These are phyloP conservation scores for Volvariella surrecta DNA, from an alignment of 1,284 basidiomycete species.

Conservation along the genomic window DNA sequence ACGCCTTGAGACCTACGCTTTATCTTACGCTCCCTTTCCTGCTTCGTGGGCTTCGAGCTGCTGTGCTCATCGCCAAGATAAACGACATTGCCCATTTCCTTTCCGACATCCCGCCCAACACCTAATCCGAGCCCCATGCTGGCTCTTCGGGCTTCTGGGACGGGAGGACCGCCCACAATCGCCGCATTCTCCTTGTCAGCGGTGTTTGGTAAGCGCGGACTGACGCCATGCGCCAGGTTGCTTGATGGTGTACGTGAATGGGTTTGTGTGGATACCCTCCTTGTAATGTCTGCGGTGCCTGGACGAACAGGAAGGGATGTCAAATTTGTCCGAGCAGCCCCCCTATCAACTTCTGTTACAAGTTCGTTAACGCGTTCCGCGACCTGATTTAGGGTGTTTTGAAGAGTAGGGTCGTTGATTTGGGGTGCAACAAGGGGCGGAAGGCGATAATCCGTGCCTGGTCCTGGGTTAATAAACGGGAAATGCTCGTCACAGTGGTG, in stretches of 20 bases:
- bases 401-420: constrained; percentile 29
- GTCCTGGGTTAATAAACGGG: not conserved
- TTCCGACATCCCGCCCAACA: constrained; percentile 35
- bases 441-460: constrained; percentile 10
- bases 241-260: not conserved
- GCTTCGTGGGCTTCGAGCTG: constrained; percentile 28
- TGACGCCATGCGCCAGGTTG: no score
- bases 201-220: no score
- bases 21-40: constrained; percentile 41
- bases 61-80: constrained; percentile 23
- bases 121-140: constrained; percentile 21
- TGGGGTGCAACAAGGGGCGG: constrained; percentile 28
- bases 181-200: constrained; percentile 47
- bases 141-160: constrained; percentile 20
- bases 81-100: constrained; percentile 41
- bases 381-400: constrained; percentile 34
- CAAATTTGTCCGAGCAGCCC: constrained; percentile 10
- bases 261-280: not conserved
- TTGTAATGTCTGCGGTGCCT: no score
- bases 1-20: constrained; percentile 37
- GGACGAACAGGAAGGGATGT: not conserved
- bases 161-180: constrained; percentile 26
- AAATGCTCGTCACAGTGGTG: not conserved
- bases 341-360: constrained; percentile 13
- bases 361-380: constrained; percentile 33